A percentile compares a stretch with the other conserved stretches of the same genome.
Evolutionary conservation across 164 flowering plant genomes (phyloP).

Genomic region (Piper longum): DNA sequence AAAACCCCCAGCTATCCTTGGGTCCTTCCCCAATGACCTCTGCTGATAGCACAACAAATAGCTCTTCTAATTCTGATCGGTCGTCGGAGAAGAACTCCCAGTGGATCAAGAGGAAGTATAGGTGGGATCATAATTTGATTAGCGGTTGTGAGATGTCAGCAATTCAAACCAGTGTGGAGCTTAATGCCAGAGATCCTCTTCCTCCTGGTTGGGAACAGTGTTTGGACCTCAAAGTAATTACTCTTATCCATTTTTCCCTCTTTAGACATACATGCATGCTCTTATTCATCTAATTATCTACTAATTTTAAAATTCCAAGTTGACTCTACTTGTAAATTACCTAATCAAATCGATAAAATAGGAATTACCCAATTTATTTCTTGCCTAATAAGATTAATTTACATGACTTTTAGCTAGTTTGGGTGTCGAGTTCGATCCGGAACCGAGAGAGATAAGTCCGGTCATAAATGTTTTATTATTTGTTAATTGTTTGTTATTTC

Average conservation of each 20-base stretch:
- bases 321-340: neutral
- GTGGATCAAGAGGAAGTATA: slow-evolving; percentile 35
- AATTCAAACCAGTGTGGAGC: slow-evolving; percentile 28
- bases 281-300: neutral
- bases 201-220: slow-evolving; percentile 59
- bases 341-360: too few relatives aligned
- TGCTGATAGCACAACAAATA: slow-evolving; percentile 6
- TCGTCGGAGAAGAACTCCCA: slow-evolving; percentile 15
- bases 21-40: slow-evolving; percentile 14
- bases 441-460: neutral
- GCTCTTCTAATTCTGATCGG: slow-evolving; percentile 11
- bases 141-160: neutral
- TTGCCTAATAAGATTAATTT: too few relatives aligned
- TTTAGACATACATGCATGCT: neutral
- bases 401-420: too few relatives aligned
- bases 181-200: slow-evolving; percentile 35
- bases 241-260: neutral
- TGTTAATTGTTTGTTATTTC: neutral
- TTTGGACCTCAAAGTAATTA: slow-evolving; percentile 45
- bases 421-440: too few relatives aligned
- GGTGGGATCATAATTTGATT: slow-evolving; percentile 14
- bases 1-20: slow-evolving; percentile 38
- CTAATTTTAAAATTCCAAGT: neutral
- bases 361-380: too few relatives aligned
- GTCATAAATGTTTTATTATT: neutral